Percentiles rank a stretch among this genome's conserved stretches.
These are phyloP conservation scores for Rhynchospora pubera DNA, from an alignment of 176 grass and related monocot species.

Conservation along the genomic window DNA sequence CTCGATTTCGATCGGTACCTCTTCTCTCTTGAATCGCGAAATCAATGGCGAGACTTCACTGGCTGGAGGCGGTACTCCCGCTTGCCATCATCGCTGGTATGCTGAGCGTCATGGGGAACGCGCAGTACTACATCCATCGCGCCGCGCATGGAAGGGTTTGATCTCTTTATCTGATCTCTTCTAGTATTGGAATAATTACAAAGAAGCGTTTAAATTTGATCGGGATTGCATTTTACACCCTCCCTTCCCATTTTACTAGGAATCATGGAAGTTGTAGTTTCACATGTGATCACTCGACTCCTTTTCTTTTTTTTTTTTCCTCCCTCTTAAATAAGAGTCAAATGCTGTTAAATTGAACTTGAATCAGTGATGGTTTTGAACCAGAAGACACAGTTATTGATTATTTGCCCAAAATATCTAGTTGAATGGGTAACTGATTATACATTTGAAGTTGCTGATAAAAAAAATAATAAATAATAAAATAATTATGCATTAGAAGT, in stretches of 20 bases:
- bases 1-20: neutral
- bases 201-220: neutral
- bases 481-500: neutral
- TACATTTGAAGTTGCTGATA: neutral
- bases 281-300: neutral
- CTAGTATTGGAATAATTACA: neutral
- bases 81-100: conserved; percentile 96
- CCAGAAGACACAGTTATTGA: neutral
- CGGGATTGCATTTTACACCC: neutral
- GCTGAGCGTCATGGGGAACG: conserved; percentile 97
- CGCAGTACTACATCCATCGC: conserved; percentile 95
- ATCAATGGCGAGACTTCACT: conserved; percentile 65
- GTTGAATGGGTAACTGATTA: too few relatives aligned
- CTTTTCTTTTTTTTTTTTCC: neutral
- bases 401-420: neutral
- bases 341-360: neutral
- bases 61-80: conserved; percentile 88
- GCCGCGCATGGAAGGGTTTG: conserved; percentile 77
- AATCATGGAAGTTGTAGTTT: neutral
- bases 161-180: neutral
- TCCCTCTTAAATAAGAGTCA: neutral
- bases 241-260: neutral
- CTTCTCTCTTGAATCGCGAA: neutral
- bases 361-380: neutral
- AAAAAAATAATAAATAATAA: too few relatives aligned